phyloP scores from a whole-genome alignment of 2,329 filamentous ascomycete genomes.

The Phialophora macrospora region DNA sequence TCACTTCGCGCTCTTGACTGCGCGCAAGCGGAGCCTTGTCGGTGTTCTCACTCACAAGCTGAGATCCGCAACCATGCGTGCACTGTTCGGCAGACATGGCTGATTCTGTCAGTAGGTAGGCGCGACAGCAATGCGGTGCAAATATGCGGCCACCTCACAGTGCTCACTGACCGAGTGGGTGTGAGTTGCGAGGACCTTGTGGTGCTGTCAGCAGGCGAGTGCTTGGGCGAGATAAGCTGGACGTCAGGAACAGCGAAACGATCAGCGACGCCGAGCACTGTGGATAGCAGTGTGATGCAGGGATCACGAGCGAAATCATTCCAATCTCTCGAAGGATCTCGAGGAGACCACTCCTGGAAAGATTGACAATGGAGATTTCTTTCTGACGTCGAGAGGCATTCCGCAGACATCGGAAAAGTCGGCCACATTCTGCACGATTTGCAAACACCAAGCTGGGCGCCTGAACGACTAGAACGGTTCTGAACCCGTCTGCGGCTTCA shows the following conservation, averaged over 20 bases:
- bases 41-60: too few relatives aligned
- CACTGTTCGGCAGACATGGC: too few relatives aligned
- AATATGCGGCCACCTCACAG: too few relatives aligned
- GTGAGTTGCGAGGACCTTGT: too few relatives aligned
- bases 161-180: too few relatives aligned
- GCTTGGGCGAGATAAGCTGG: too few relatives aligned
- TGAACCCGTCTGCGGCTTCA: not conserved
- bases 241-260: too few relatives aligned
- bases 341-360: not conserved
- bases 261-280: too few relatives aligned
- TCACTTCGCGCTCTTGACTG: not conserved
- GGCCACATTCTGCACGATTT: not conserved
- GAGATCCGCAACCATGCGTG: not conserved
- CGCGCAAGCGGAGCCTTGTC: not conserved
- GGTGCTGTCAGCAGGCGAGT: too few relatives aligned
- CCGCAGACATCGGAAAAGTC: not conserved
- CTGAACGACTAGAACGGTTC: not conserved
- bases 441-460: conserved; percentile 5
- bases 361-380: not conserved
- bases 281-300: not conserved
- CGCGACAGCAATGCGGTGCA: too few relatives aligned
- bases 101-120: too few relatives aligned
- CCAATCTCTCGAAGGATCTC: not conserved
- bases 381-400: not conserved
- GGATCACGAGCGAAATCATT: not conserved